phyloP scores from a whole-genome alignment of 345 rosid species.

The Hibiscus mutabilis region DNA sequence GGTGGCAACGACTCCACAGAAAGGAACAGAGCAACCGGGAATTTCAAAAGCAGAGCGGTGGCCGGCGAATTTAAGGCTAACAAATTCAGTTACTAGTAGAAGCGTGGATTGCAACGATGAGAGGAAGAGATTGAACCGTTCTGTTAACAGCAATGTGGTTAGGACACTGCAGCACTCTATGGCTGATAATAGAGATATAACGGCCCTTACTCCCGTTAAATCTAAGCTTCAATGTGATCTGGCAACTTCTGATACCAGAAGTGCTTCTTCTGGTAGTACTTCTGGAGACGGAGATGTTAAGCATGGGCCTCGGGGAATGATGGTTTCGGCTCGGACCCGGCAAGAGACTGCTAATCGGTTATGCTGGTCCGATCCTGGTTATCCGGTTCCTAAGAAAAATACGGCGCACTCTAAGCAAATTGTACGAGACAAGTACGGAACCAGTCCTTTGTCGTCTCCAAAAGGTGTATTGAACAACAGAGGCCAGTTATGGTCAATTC shows the following conservation, averaged over 20 bases:
- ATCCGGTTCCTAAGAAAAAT: constrained; percentile 28
- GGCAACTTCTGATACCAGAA: constrained; percentile 62
- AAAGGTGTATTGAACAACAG: constrained; percentile 40
- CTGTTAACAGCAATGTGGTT: constrained; percentile 20
- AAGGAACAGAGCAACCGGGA: too few species aligned
- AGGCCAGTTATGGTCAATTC: constrained; percentile 48
- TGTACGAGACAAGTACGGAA: constrained; percentile 36
- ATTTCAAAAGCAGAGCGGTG: too few species aligned
- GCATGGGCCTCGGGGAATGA: constrained; percentile 27
- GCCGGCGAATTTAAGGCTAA: too few species aligned
- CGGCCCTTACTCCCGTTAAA: constrained; percentile 13
- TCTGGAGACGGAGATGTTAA: constrained; percentile 20
- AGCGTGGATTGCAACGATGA: too few species aligned
- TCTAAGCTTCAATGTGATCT: constrained; percentile 28
- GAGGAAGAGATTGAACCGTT: too few species aligned
- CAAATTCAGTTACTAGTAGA: too few species aligned
- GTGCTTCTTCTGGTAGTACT: constrained; percentile 74
- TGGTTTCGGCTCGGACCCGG: constrained; percentile 45
- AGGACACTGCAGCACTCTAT: constrained; percentile 48
- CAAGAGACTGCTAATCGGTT: constrained; percentile 39
- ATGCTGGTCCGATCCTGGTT: constrained; percentile 36
- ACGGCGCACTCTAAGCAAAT: constrained; percentile 28
- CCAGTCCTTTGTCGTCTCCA: constrained; percentile 47
- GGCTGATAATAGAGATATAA: constrained; percentile 45
- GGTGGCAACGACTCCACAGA: too few species aligned